phyloP scores from a whole-genome alignment of 1,284 basidiomycete species.

The Peniophora sp. region DNA sequence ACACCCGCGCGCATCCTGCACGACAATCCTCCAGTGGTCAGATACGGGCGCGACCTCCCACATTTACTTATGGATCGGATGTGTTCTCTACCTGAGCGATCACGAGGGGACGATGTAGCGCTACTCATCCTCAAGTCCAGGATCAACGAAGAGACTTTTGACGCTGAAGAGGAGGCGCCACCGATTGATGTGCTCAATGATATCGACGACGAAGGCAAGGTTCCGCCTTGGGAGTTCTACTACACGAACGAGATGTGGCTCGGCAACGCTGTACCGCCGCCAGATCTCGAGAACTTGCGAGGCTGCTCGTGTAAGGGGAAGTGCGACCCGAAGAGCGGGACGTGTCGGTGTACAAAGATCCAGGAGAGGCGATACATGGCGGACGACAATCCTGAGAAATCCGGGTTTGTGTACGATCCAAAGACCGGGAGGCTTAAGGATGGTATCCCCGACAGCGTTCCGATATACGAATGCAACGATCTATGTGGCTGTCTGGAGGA shows the following conservation, averaged over 20 bases:
- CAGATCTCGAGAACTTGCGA: constrained; percentile 46
- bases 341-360: constrained; percentile 58
- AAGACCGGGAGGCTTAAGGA: constrained; percentile 40
- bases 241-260: constrained; percentile 57
- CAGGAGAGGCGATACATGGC: constrained; percentile 38
- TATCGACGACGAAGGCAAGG: constrained; percentile 49
- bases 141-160: constrained; percentile 22
- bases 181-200: constrained; percentile 57
- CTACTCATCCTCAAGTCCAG: constrained; percentile 22
- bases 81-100: constrained; percentile 15
- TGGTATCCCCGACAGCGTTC: constrained; percentile 38
- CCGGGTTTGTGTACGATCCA: constrained; percentile 62
- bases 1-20: constrained; percentile 10
- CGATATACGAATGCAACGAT: constrained; percentile 81
- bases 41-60: constrained; percentile 21
- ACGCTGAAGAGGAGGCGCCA: constrained; percentile 61
- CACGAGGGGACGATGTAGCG: constrained; percentile 18
- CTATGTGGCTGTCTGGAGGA: constrained; percentile 74
- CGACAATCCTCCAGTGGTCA: constrained; percentile 10
- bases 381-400: constrained; percentile 10
- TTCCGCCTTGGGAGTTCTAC: constrained; percentile 69
- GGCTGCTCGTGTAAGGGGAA: constrained; percentile 70
- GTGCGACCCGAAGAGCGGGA: constrained; percentile 62
- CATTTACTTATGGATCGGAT: constrained; percentile 23
- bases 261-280: constrained; percentile 55